These are phyloP conservation scores for Escallonia herrerae DNA, from an alignment of 129 eudicot genomes.

Conservation along the genomic window DNA sequence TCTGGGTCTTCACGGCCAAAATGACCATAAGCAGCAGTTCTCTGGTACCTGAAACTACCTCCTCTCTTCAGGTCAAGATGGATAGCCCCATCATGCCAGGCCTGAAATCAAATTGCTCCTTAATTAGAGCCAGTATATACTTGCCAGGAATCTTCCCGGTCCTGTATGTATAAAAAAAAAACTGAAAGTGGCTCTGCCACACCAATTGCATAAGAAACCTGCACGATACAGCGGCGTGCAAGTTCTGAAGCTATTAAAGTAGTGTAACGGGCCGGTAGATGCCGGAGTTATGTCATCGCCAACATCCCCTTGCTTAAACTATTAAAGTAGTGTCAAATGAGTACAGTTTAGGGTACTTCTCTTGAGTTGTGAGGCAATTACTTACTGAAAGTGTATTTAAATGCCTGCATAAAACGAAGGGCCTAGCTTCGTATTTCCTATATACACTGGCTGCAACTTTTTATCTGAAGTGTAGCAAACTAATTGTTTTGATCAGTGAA, in stretches of 20 bases:
- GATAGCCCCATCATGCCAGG: slow-evolving; percentile 12
- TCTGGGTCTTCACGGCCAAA: slow-evolving; percentile 18
- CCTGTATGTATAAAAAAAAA: slow-evolving; percentile 9
- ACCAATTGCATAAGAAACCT: slow-evolving; percentile 21
- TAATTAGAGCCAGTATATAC: slow-evolving; percentile 13
- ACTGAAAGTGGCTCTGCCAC: slow-evolving; percentile 14
- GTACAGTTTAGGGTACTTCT: too few species aligned
- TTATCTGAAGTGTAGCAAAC: too few species aligned
- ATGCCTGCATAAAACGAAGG: too few species aligned
- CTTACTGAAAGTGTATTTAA: too few species aligned
- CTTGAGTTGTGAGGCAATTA: too few species aligned
- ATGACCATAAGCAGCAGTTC: slow-evolving; percentile 17
- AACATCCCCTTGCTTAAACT: too few species aligned
- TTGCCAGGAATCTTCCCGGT: slow-evolving; percentile 11
- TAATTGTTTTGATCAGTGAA: too few species aligned
- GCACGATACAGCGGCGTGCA: slow-evolving; percentile 15
- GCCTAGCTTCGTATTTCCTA: too few species aligned
- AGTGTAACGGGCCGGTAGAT: too few species aligned
- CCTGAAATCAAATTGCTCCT: slow-evolving; percentile 12
- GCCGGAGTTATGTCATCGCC: too few species aligned
- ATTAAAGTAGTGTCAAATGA: too few species aligned
- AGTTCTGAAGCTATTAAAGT: slow-evolving; percentile 12
- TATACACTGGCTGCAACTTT: too few species aligned
- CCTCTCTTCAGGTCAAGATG: slow-evolving; percentile 13
- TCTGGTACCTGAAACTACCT: slow-evolving; percentile 16